These are phyloP conservation scores for Singerocomus rubriflavus DNA, from an alignment of 1,284 basidiomycete species.

Conservation along the genomic window DNA sequence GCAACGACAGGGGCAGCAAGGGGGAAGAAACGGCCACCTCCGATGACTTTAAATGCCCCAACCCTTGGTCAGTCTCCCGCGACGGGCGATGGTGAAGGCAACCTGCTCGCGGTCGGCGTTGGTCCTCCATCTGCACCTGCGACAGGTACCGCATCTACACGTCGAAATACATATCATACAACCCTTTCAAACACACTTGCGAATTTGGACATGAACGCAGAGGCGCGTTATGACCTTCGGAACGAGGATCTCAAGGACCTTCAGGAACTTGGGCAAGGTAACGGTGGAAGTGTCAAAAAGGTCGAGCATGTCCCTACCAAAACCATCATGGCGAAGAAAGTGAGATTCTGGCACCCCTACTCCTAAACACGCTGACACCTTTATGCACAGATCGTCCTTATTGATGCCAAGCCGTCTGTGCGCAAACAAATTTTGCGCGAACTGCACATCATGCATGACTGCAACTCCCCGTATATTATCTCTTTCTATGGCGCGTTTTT, in stretches of 20 bases:
- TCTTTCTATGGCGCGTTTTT: slow-evolving; percentile 97
- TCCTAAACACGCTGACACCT: background rate
- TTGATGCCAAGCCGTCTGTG: slow-evolving; percentile 96
- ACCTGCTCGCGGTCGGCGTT: slow-evolving; percentile 36
- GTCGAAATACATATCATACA: slow-evolving; percentile 64
- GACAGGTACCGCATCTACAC: slow-evolving; percentile 39
- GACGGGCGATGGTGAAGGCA: slow-evolving; percentile 37
- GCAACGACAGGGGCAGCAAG: slow-evolving; percentile 33
- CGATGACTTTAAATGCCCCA: slow-evolving; percentile 51
- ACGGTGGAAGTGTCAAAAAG: slow-evolving; percentile 95
- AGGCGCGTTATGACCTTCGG: slow-evolving; percentile 73
- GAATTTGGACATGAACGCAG: slow-evolving; percentile 69
- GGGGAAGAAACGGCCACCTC: slow-evolving; percentile 60
- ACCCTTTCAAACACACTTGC: slow-evolving; percentile 73
- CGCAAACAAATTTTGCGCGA: slow-evolving; percentile 97
- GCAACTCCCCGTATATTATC: slow-evolving; percentile 90
- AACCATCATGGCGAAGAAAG: slow-evolving; percentile 94
- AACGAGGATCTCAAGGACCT: slow-evolving; percentile 84
- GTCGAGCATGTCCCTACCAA: slow-evolving; percentile 91
- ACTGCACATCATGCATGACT: slow-evolving; percentile 98
- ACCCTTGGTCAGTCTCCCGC: slow-evolving; percentile 45
- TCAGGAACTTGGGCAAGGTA: slow-evolving; percentile 92
- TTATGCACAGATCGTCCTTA: slow-evolving; percentile 82
- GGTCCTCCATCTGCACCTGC: slow-evolving; percentile 42
- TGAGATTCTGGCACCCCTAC: slow-evolving; percentile 35